Evolutionary conservation across 192 early-diverging fungal genomes (phyloP), one percentile per base, ranked within the genome.

Genomic region (Backusella tarrabulga): DNA sequence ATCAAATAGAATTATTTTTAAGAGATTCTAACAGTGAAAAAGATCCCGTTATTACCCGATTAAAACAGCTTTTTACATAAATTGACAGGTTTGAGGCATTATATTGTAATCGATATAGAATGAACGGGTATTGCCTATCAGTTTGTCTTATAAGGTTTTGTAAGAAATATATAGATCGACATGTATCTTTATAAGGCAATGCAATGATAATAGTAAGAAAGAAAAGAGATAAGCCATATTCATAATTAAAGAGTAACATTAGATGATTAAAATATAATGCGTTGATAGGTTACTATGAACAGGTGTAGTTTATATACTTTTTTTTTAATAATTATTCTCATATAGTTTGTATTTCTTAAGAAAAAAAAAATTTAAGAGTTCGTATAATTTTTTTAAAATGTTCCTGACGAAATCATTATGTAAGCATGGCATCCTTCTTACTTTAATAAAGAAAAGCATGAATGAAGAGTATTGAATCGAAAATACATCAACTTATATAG

Each of bases 41-140:
- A 63, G 56, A 63, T 63, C 56, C 56, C 56, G 56, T 63, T 63
- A 29, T 63, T 63, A 63, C 56, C 56, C 56, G 56, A 63, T 29
- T 26, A 63, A 26, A 63, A 63, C 56, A 63, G 56, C 12, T 63
- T 63, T 63, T 63, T 26, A 29, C 26, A 23, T 60, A 4, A 12
- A 63, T 63, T 63, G 9, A 26, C 56, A 63, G 46, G 21, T n/a
- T 17, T 6, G n/a, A n/a, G 7, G 46, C 15, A 5, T 17, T 44
- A 54, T 19, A n/a, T 21, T 54, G 50, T 6, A 32, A 54, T 21
- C 19, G n/a, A 26, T 23, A 21, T 26, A 7, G 8, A 21, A n/a
- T 54, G 52, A 54, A 54, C 6, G 21, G 7, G 7, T 12, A 12
- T 40, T 40, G 38, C 3, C 12, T 40, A 44, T 14, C 42, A 44